These are phyloP conservation scores for Dothideomycetes sp. DNA, from an alignment of 2,329 filamentous ascomycete genomes.

Conservation along the genomic window DNA sequence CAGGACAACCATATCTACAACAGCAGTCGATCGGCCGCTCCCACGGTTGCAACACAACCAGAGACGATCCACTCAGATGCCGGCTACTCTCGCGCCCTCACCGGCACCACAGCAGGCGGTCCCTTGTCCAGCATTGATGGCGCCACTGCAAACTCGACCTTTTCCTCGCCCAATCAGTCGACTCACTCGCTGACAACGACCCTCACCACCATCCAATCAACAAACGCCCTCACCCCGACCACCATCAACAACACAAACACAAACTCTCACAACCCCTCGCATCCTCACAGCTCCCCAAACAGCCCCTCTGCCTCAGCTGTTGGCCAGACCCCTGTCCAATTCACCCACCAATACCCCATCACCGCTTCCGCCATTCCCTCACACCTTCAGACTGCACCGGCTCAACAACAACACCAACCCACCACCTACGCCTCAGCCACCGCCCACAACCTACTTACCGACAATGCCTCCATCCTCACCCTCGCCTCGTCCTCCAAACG, in stretches of 20 bases:
- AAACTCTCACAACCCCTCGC: slow-evolving; percentile 11
- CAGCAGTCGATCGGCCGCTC: slow-evolving; percentile 62
- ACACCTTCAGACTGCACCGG: slow-evolving; percentile 43
- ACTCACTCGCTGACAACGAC: slow-evolving; percentile 73
- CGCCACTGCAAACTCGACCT: slow-evolving; percentile 57
- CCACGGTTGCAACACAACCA: slow-evolving; percentile 73
- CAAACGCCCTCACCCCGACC: slow-evolving; percentile 29
- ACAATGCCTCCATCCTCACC: slow-evolving; percentile 78
- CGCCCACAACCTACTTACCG: slow-evolving; percentile 69
- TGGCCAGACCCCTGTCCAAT: slow-evolving; percentile 5
- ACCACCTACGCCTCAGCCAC: slow-evolving; percentile 68
- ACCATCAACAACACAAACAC: slow-evolving; percentile 14
- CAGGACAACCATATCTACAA: slow-evolving; percentile 10
- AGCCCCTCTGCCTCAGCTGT: too few relatives aligned
- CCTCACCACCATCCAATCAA: slow-evolving; percentile 74
- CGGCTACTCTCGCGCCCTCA: slow-evolving; percentile 72
- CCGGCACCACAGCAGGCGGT: slow-evolving; percentile 56
- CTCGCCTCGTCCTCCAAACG: slow-evolving; percentile 74
- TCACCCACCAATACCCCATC: slow-evolving; percentile 34
- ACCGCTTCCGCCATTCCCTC: slow-evolving; percentile 61
- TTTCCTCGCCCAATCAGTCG: slow-evolving; percentile 72
- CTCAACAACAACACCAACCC: slow-evolving; percentile 43
- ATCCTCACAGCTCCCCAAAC: too few relatives aligned
- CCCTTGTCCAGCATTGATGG: slow-evolving; percentile 49
- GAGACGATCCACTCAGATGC: slow-evolving; percentile 60